These are phyloP conservation scores for Apocynum venetum DNA, from an alignment of 257 asterid species.

Conservation along the genomic window DNA sequence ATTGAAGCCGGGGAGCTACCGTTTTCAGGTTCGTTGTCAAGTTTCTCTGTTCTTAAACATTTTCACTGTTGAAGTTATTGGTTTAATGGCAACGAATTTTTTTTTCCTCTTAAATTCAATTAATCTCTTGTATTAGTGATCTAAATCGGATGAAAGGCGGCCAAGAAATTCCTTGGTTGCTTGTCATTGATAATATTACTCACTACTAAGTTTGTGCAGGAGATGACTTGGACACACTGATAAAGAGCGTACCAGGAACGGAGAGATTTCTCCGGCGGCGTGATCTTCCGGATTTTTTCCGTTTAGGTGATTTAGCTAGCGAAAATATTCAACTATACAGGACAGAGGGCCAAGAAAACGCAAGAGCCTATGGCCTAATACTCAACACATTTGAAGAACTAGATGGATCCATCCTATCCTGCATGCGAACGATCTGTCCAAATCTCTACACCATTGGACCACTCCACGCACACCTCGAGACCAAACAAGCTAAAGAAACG, in stretches of 20 bases:
- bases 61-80: too few relatives aligned
- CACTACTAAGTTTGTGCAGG: conserved; percentile 6
- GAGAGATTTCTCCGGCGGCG: conserved; percentile 25
- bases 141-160: not conserved
- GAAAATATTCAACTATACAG: conserved; percentile 12
- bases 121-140: not conserved
- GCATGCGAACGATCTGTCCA: conserved; percentile 15
- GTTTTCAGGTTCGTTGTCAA: not conserved
- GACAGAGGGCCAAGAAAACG: conserved; percentile 18
- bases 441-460: conserved; percentile 33
- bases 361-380: conserved; percentile 26
- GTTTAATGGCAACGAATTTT: too few relatives aligned
- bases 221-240: conserved; percentile 22
- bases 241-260: conserved; percentile 18
- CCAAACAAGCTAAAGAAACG: not conserved
- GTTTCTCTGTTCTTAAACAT: too few relatives aligned
- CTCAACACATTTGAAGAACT: conserved; percentile 30
- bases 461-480: conserved; percentile 19
- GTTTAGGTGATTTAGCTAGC: conserved; percentile 8
- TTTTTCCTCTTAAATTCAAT: too few relatives aligned
- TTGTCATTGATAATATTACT: not conserved
- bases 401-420: conserved; percentile 22
- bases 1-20: conserved; percentile 37
- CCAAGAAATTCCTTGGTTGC: not conserved
- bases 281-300: conserved; percentile 29